Evolutionary conservation across 2,329 filamentous ascomycete genomes (phyloP), one percentile per base, ranked within the genome.

Genomic region (Aspergillus awamori): DNA sequence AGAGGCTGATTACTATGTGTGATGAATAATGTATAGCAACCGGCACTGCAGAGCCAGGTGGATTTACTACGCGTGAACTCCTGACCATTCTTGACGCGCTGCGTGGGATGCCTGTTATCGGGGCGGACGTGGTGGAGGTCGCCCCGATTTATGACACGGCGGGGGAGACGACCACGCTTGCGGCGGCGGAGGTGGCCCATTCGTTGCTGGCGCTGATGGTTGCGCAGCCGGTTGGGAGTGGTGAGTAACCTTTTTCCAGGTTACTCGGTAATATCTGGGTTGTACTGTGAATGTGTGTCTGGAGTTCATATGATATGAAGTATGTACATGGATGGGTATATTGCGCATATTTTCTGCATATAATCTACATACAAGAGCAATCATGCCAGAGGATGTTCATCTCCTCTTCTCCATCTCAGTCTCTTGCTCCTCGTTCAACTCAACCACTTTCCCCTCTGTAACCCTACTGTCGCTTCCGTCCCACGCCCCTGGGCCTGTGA

Each of bases 81-180:
- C 69, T 86, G 53, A 82, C 80, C 1, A 82, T 86, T 43, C 68
- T 86, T 1, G 83, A 85, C 67, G 82, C 81, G 1, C 72, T 86
- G 28, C 74, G 71, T 43, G 84, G 83, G 1, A 65, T 85, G 15
- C 75, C 83, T 24, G 74, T 86, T 1, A 72, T 86, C 33, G 84
- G 83, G 2, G 83, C 80, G 20, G 84, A 86, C 69, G 79, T 85
- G 47, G 83, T 86, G 36, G 83, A 86, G 67, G 84, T 86, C 15
- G 80, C 83, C 45, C 84, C 84, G 2, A 77, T 83, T 6, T 86
- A 86, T 65, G 84, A 86, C 60, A 84, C 81, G 57, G 65, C 77
- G 7, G 84, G 82, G 2, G 82, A 86, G 70, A 82, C 81, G 4
- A 86, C 83, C 0, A 76, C 79, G 1, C 71, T 86, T 28, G 83